phyloP scores from a whole-genome alignment of 2,329 filamentous ascomycete genomes.

The Colletotrichum trifolii region DNA sequence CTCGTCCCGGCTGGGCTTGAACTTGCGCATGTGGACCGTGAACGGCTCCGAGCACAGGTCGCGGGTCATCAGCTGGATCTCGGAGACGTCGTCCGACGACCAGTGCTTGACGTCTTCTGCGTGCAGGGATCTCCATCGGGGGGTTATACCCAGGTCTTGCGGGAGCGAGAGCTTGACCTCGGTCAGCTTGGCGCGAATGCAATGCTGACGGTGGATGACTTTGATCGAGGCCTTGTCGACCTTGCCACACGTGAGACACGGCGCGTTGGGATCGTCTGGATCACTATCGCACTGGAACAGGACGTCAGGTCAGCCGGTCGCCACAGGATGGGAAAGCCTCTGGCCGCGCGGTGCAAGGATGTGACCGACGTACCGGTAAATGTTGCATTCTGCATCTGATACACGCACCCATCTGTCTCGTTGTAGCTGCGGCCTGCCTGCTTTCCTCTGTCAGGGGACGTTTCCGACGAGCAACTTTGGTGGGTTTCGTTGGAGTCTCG shows the following conservation, averaged over 20 bases:
- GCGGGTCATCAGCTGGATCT: conserved; percentile 51
- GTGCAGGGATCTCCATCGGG: conserved; percentile 46
- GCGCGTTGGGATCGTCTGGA: conserved; percentile 42
- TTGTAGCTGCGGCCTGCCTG: conserved; percentile 48
- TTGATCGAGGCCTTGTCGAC: conserved; percentile 56
- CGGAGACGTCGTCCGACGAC: conserved; percentile 40
- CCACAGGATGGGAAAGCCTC: too few species aligned
- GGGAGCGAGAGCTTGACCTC: conserved; percentile 54
- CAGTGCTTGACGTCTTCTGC: conserved; percentile 54
- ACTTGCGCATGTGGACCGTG: conserved; percentile 53
- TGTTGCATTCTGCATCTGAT: conserved; percentile 58
- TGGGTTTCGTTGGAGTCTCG: neutral
- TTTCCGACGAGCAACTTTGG: neutral
- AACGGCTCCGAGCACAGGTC: conserved; percentile 51
- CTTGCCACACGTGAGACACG: conserved; percentile 54
- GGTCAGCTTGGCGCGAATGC: conserved; percentile 56
- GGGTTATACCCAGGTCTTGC: conserved; percentile 58
- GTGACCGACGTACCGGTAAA: conserved; percentile 49
- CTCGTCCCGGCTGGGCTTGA: conserved; percentile 51
- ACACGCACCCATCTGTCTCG: conserved; percentile 52
- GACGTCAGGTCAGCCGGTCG: too few species aligned
- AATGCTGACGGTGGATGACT: conserved; percentile 58
- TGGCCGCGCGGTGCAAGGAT: neutral
- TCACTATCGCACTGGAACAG: conserved; percentile 51
- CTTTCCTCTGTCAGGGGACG: conserved; percentile 40